phyloP scores from a whole-genome alignment of 2,329 filamentous ascomycete genomes.

The Sporothrix inflata region DNA sequence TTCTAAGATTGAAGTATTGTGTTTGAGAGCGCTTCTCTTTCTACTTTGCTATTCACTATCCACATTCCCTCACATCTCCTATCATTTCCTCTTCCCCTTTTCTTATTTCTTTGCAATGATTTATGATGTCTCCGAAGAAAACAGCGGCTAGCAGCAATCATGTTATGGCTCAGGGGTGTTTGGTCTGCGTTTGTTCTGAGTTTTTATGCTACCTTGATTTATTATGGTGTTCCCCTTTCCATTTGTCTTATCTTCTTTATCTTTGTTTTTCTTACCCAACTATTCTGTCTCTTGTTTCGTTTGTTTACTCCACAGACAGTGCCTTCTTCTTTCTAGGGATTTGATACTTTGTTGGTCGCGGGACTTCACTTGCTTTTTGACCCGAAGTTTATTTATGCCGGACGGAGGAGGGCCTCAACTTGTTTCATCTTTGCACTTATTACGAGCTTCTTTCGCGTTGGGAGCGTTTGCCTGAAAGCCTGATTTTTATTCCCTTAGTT shows the following conservation, averaged over 20 bases:
- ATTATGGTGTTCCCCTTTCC: background rate
- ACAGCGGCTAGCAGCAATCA: conserved; percentile 27
- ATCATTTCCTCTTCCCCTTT: conserved; percentile 14
- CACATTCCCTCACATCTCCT: background rate
- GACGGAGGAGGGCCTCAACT: background rate
- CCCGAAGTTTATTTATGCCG: background rate
- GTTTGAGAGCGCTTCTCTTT: background rate
- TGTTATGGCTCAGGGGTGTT: conserved; percentile 20
- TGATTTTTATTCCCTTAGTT: conserved; percentile 1
- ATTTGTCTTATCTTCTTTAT: background rate
- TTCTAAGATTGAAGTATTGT: conserved; percentile 38
- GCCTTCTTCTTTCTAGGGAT: background rate
- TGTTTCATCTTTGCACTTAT: conserved; percentile 13
- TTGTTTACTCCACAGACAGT: background rate
- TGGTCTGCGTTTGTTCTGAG: conserved; percentile 3
- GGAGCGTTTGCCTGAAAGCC: conserved; percentile 9
- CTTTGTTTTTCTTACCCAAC: background rate
- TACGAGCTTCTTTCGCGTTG: background rate
- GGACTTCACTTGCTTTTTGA: background rate
- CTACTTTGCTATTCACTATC: background rate
- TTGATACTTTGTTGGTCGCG: background rate
- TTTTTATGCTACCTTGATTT: background rate
- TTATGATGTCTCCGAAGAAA: conserved; percentile 35
- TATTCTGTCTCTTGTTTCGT: background rate
- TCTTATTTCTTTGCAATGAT: conserved; percentile 32